These are phyloP conservation scores for Dimargaris cristalligena DNA, from an alignment of 192 early-diverging fungal species.

Conservation along the genomic window DNA sequence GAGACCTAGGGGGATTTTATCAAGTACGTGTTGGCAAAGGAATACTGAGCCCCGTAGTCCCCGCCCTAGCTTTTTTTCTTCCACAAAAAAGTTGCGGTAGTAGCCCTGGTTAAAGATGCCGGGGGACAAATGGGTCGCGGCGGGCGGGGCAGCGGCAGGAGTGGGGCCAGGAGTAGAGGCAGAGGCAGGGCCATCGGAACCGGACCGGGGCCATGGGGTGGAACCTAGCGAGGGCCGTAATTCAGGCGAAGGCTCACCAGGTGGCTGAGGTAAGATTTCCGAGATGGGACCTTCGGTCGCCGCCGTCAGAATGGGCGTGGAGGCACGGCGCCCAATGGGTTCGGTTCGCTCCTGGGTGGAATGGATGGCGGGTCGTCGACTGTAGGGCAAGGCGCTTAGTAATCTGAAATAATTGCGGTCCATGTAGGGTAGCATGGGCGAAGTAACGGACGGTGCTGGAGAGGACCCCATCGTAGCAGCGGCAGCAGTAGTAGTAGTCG, in stretches of 20 bases:
- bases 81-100: constrained; percentile 83
- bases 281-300: neutral
- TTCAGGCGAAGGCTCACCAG: neutral
- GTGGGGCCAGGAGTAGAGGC: neutral
- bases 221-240: neutral
- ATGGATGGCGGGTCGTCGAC: neutral
- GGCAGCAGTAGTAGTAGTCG: neutral
- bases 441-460: neutral
- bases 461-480: neutral
- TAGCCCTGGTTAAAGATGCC: constrained; percentile 88
- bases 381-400: constrained; percentile 8
- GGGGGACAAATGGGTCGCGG: constrained; percentile 30
- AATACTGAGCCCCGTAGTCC: constrained; percentile 83
- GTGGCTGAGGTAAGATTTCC: neutral
- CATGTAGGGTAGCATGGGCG: neutral
- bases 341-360: neutral
- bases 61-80: constrained; percentile 71
- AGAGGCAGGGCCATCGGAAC: constrained; percentile 6
- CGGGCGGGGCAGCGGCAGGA: neutral
- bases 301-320: neutral
- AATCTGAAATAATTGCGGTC: constrained; percentile 11
- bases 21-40: constrained; percentile 66
- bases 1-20: constrained; percentile 52
- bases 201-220: neutral
- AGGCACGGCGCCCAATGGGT: neutral